Evolutionary conservation across 306 rosid genomes (phyloP).

Genomic region (Pueraria montana): DNA sequence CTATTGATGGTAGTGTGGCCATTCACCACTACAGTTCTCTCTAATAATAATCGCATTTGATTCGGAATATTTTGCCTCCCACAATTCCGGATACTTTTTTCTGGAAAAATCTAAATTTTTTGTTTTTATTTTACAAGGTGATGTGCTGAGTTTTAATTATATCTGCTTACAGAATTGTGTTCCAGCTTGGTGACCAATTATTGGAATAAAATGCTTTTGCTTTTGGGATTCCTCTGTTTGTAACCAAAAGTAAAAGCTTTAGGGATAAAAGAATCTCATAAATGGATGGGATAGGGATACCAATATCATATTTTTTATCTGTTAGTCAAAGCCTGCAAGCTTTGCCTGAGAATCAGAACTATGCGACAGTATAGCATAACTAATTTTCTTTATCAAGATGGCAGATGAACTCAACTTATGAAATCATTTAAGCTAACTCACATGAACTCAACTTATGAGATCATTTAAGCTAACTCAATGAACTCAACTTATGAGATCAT

Average conservation of each 20-base stretch:
- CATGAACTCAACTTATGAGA: no score
- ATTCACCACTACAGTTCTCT: background rate
- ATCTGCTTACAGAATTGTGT: background rate
- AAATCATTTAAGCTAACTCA: background rate
- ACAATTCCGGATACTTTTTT: background rate
- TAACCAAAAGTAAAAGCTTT: constrained; percentile 30
- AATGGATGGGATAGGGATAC: constrained; percentile 28
- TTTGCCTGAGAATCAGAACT: constrained; percentile 17
- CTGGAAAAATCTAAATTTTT: background rate
- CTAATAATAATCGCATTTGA: background rate
- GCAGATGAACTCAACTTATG: constrained; percentile 6
- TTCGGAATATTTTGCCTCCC: constrained; percentile 1
- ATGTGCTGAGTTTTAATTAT: background rate
- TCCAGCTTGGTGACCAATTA: constrained; percentile 18
- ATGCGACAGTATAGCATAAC: background rate
- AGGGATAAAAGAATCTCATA: constrained; percentile 32
- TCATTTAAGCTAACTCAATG: background rate
- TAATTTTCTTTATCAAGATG: constrained; percentile 14
- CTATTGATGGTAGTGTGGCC: background rate
- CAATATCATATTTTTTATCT: constrained; percentile 17
- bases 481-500: constrained; percentile 6
- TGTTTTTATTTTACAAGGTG: background rate
- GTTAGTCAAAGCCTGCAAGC: background rate
- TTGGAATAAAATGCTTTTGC: constrained; percentile 42
- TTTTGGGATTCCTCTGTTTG: constrained; percentile 39